A percentile compares a stretch with the other conserved stretches of the same genome.
Evolutionary conservation across 164 flowering plant species (phyloP).

Genomic region (Dillenia suffruticosa): DNA sequence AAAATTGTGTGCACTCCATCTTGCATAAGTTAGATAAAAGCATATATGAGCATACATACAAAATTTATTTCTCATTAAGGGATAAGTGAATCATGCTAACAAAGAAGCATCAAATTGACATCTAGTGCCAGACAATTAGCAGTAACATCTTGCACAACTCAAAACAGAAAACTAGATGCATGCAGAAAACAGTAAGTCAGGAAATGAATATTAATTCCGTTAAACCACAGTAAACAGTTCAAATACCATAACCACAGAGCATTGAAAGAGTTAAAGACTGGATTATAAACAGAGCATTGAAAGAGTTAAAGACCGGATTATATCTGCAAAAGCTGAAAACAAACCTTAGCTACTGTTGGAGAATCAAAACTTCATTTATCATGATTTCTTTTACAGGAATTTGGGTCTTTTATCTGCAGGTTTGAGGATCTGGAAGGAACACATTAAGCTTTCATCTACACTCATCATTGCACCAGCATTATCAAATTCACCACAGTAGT

Average conservation of each 20-base stretch:
- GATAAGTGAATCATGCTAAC: no score
- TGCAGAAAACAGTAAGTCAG: no score
- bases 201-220: no score
- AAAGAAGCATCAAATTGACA: no score
- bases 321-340: constrained; percentile 1
- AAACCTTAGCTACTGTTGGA: constrained; percentile 21
- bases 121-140: no score
- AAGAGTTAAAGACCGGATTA: background rate
- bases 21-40: no score
- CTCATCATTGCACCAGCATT: constrained; percentile 96
- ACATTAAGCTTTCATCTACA: constrained; percentile 82
- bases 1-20: no score
- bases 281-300: background rate
- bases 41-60: no score
- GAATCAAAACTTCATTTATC: constrained; percentile 5
- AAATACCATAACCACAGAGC: background rate
- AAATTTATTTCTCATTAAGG: no score
- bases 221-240: no score
- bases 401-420: constrained; percentile 57
- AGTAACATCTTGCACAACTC: no score
- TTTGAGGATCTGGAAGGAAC: constrained; percentile 83
- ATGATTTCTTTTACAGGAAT: constrained; percentile 35
- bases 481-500: constrained; percentile 88
- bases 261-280: background rate
- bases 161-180: no score